Conservation (phyloP, 106 monocot species). For the Apostasia shenzhenica region DNA sequence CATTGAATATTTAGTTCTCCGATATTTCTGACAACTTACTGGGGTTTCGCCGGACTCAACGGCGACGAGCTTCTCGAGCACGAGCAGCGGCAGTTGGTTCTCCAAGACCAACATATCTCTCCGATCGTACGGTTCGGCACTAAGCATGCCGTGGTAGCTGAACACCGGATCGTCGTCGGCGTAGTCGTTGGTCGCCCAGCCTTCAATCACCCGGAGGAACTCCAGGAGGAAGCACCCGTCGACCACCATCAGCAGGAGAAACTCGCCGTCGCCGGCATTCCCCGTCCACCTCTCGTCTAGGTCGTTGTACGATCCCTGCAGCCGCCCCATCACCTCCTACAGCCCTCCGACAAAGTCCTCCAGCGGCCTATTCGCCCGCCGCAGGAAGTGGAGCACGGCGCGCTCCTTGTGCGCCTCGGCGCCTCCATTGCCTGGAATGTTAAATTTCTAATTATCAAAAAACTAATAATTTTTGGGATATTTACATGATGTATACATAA, state of each 20-base stretch:
- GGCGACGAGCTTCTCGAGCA: slow-evolving; percentile 44
- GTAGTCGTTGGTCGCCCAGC: slow-evolving; percentile 27
- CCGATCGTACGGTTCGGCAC: slow-evolving; percentile 56
- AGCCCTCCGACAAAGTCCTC: slow-evolving; percentile 29
- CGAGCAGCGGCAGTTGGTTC: slow-evolving; percentile 81
- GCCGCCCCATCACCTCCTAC: slow-evolving; percentile 19
- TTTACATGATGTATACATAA: no score
- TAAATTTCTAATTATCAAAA: no score
- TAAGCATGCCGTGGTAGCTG: slow-evolving; percentile 70
- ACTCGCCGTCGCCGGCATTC: slow-evolving; percentile 13
- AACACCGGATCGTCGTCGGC: slow-evolving; percentile 75
- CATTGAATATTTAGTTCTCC: no score
- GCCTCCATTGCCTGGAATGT: slow-evolving; percentile 38
- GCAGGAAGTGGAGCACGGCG: slow-evolving; percentile 58
- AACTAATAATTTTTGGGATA: no score
- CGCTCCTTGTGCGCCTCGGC: slow-evolving; percentile 75
- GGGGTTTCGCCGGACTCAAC: slow-evolving; percentile 26
- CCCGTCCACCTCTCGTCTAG: slow-evolving; percentile 31
- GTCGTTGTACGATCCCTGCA: slow-evolving; percentile 39
- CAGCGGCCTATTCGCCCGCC: slow-evolving; percentile 26
- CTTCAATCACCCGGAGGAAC: slow-evolving; percentile 28
- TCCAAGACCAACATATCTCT: slow-evolving; percentile 92
- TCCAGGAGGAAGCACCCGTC: slow-evolving; percentile 72
- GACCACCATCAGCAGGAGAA: slow-evolving; percentile 47
- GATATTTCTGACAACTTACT: not conserved